Conservation (phyloP, 148 eudicot genomes). For the Rhododendron ovatum region DNA sequence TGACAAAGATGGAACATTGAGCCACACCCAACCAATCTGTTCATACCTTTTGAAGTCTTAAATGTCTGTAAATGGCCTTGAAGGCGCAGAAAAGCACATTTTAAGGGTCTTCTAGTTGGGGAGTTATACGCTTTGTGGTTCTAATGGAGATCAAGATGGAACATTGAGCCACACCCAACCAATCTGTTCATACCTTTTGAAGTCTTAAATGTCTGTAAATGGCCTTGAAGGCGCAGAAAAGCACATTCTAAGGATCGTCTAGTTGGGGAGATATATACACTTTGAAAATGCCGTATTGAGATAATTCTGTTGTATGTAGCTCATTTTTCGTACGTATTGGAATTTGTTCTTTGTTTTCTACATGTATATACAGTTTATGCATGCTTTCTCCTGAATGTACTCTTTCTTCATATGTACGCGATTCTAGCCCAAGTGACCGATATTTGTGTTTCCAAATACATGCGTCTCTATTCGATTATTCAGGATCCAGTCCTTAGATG, state of each 20-base stretch:
- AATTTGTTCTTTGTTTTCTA: not conserved
- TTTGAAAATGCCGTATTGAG: not conserved
- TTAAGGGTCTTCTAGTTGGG: not conserved
- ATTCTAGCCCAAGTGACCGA: no score
- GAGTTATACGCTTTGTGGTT: not conserved
- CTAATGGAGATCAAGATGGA: not conserved
- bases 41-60: not conserved
- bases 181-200: not conserved
- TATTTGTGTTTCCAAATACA: not conserved
- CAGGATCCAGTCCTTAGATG: not conserved
- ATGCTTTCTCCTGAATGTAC: not conserved
- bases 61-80: slow-evolving; percentile 1
- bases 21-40: not conserved
- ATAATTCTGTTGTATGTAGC: not conserved
- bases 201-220: not conserved
- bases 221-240: slow-evolving; percentile 9
- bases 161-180: not conserved
- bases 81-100: slow-evolving; percentile 1
- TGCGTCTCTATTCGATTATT: not conserved
- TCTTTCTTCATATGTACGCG: not conserved
- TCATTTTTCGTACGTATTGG: not conserved
- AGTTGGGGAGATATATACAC: not conserved
- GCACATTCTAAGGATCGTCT: not conserved
- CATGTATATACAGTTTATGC: not conserved
- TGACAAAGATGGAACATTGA: not conserved